Evolutionary conservation across 2,329 filamentous ascomycete genomes (phyloP).

Genomic region (Chrysoporthe austroafricana): DNA sequence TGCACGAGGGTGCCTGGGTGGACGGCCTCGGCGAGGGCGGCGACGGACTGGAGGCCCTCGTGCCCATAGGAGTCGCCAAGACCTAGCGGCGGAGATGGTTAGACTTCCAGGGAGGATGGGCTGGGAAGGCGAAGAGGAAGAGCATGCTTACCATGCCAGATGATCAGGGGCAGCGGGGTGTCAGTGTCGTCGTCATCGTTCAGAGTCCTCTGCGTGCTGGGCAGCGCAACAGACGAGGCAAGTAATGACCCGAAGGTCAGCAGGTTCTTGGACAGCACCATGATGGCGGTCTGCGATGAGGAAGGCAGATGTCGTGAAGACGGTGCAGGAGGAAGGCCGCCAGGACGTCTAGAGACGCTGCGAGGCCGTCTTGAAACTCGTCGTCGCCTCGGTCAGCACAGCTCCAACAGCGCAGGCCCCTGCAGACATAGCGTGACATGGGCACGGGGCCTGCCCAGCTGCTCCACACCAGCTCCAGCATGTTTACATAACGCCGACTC

Average conservation of each 20-base stretch:
- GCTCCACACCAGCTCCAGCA: not conserved
- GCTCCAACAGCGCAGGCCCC: not conserved
- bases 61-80: slow-evolving; percentile 74
- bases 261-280: slow-evolving; percentile 36
- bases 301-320: not conserved
- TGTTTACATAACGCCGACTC: not conserved
- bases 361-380: slow-evolving; percentile 5
- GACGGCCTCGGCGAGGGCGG: slow-evolving; percentile 68
- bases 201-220: slow-evolving; percentile 30
- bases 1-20: slow-evolving; percentile 87
- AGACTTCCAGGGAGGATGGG: not conserved
- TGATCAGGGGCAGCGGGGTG: slow-evolving; percentile 82
- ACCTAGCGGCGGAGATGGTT: slow-evolving; percentile 36
- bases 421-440: not conserved
- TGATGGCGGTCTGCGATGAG: slow-evolving; percentile 18
- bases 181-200: slow-evolving; percentile 50
- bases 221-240: slow-evolving; percentile 39
- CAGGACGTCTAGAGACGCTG: not conserved
- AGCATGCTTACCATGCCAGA: slow-evolving; percentile 75
- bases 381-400: not conserved
- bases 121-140: slow-evolving; percentile 49
- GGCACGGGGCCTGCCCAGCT: not conserved
- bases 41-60: slow-evolving; percentile 74
- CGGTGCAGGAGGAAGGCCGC: not conserved
- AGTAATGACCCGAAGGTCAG: slow-evolving; percentile 40